Evolutionary conservation across 2,329 filamentous ascomycete species (phyloP), one percentile per base, ranked within the genome.

Genomic region (Nectriaceae sp.): DNA sequence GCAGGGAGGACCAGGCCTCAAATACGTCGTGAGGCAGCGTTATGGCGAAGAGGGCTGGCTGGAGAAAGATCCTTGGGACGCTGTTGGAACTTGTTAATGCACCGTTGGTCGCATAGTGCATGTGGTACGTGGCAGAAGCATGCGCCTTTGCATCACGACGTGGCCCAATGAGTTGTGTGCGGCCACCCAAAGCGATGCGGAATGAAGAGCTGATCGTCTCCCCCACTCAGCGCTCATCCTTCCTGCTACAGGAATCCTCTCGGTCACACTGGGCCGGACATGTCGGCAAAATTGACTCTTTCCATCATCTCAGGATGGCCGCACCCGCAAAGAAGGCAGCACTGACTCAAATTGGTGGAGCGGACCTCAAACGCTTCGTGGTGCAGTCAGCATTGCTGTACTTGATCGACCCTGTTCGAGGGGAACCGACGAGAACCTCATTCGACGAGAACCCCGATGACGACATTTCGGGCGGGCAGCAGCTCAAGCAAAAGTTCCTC

Each of bases 401-500:
- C 18, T 24, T 44, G 22, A 40, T 48, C 11, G 40, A 48, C 41
- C 46, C 46, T 40, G 46, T 48, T 15, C 31, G 40, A 44, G 46
- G 40, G n/a, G 35, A 48, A 16, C 46, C 46, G n/a, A 48, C 40
- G 18, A 39, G 31, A 40, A 37, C 13, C n/a, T 33, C 31, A 21
- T 33, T 48, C 40, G 46, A 48, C 35, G 24, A 40, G 35, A 19
- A 48, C 36, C 46, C 46, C 5, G 21, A 40, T 39, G 46, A 21
- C 19, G 19, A 24, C 21, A 38, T 22, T 40, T 40, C 31, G 40
- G 40, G 33, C n/a, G 20, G 36, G 15, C 22, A 58, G 38, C 50
- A 60, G 21, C 49, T 58, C 5, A 55, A 59, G 40, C 55, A 59
- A 39, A 69, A 65, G 26, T 69, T 68, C 20, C 60, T 66, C 1